phyloP scores from a whole-genome alignment of 1,284 basidiomycete species.

The Leccinum huronense region DNA sequence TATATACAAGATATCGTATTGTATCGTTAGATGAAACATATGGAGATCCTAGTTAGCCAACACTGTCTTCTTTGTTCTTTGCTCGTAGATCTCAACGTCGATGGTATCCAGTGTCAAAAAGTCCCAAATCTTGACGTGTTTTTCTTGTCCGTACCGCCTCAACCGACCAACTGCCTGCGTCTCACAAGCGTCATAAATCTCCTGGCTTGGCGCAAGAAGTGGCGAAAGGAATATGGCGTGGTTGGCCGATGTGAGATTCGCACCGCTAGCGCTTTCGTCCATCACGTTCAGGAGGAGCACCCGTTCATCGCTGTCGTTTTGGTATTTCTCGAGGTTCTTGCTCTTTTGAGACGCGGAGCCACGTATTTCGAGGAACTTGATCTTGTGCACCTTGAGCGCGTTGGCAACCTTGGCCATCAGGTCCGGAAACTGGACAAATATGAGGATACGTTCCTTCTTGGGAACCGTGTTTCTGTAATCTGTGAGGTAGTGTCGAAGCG shows the following conservation, averaged over 20 bases:
- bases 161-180: constrained; percentile 91
- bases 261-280: constrained; percentile 91
- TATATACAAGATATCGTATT: constrained; percentile 15
- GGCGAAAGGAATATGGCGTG: constrained; percentile 95
- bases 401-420: constrained; percentile 88
- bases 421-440: constrained; percentile 95
- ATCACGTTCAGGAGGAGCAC: constrained; percentile 89
- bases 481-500: constrained; percentile 10
- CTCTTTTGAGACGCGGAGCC: constrained; percentile 78
- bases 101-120: constrained; percentile 84
- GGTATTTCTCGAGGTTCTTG: constrained; percentile 81
- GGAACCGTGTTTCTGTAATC: constrained; percentile 60
- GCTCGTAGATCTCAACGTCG: constrained; percentile 75
- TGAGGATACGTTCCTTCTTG: constrained; percentile 76
- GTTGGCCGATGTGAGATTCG: constrained; percentile 91
- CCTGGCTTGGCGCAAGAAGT: constrained; percentile 72
- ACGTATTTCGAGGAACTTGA: constrained; percentile 79
- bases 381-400: constrained; percentile 69
- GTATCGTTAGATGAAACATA: constrained; percentile 7
- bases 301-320: constrained; percentile 70
- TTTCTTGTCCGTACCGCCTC: constrained; percentile 82
- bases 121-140: constrained; percentile 78
- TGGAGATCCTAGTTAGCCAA: constrained; percentile 22
- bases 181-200: constrained; percentile 83
- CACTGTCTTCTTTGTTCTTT: constrained; percentile 40